Conservation (phyloP, 208 protist genomes). For the Acanthamoeba castellanii region DNA sequence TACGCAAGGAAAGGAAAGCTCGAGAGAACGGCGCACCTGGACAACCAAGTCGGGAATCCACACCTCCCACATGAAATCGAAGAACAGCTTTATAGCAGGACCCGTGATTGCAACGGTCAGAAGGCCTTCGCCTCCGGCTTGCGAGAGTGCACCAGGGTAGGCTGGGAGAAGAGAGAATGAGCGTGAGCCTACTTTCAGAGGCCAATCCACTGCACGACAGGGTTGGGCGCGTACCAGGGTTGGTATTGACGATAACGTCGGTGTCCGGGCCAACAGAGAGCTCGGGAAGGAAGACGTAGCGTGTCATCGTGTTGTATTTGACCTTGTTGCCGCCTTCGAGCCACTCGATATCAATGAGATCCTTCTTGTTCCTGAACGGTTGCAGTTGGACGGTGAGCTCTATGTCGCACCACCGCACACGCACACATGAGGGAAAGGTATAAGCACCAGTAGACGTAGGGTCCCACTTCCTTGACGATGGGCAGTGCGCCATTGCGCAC, state of each 20-base stretch:
- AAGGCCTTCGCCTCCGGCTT: not conserved
- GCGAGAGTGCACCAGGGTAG: slow-evolving; percentile 23
- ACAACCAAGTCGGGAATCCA: slow-evolving; percentile 44
- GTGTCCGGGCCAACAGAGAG: slow-evolving; percentile 1
- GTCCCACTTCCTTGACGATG: slow-evolving; percentile 62
- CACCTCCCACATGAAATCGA: slow-evolving; percentile 29
- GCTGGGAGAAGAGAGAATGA: not conserved
- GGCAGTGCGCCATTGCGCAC: slow-evolving; percentile 45
- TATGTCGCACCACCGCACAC: too few species aligned
- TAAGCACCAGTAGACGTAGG: slow-evolving; percentile 54
- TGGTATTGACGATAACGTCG: slow-evolving; percentile 47
- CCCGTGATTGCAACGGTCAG: slow-evolving; percentile 40
- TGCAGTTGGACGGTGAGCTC: not conserved
- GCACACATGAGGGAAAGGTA: not conserved
- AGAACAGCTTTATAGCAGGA: not conserved
- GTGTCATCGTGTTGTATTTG: slow-evolving; percentile 22
- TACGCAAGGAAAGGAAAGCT: not conserved
- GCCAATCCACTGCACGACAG: too few species aligned
- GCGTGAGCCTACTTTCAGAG: not conserved
- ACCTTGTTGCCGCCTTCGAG: slow-evolving; percentile 49
- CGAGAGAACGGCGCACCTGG: not conserved
- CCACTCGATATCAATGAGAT: slow-evolving; percentile 56
- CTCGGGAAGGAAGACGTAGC: slow-evolving; percentile 48
- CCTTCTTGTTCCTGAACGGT: slow-evolving; percentile 44
- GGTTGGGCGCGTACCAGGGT: not conserved